phyloP scores from a whole-genome alignment of 2,329 filamentous ascomycete species.

The Aspergillus pseudoglaucus region DNA sequence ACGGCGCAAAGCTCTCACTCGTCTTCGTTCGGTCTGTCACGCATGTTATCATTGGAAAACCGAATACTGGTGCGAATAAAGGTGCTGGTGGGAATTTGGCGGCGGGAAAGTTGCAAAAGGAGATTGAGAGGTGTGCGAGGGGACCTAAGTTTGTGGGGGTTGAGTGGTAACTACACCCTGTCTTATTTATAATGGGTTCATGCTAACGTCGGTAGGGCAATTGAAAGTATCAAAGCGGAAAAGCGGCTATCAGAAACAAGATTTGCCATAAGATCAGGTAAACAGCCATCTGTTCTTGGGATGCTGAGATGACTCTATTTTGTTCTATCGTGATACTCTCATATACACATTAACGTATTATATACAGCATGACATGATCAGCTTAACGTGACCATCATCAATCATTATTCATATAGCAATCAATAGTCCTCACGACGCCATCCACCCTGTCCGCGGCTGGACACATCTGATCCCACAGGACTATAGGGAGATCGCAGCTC shows the following conservation, averaged over 20 bases:
- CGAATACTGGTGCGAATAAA: slow-evolving; percentile 37
- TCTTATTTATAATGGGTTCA: slow-evolving; percentile 5
- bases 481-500: slow-evolving; percentile 4
- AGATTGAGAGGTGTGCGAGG: slow-evolving; percentile 60
- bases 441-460: slow-evolving; percentile 13
- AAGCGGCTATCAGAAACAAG: slow-evolving; percentile 67
- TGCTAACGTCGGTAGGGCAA: slow-evolving; percentile 50
- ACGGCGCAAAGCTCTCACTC: slow-evolving; percentile 67
- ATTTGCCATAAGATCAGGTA: slow-evolving; percentile 61
- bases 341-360: neutral
- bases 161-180: slow-evolving; percentile 58
- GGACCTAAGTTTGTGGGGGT: slow-evolving; percentile 72
- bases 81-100: slow-evolving; percentile 70
- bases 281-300: slow-evolving; percentile 59
- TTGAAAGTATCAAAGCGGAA: slow-evolving; percentile 74
- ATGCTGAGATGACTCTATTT: slow-evolving; percentile 33
- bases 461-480: too few species aligned
- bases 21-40: slow-evolving; percentile 71
- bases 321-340: slow-evolving; percentile 1
- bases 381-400: slow-evolving; percentile 3
- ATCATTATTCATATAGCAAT: slow-evolving; percentile 9
- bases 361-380: neutral
- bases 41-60: slow-evolving; percentile 72
- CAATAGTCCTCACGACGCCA: slow-evolving; percentile 19
- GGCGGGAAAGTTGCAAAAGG: slow-evolving; percentile 71